phyloP scores from a whole-genome alignment of 2,329 filamentous ascomycete species.

The Colletotrichum sp. region DNA sequence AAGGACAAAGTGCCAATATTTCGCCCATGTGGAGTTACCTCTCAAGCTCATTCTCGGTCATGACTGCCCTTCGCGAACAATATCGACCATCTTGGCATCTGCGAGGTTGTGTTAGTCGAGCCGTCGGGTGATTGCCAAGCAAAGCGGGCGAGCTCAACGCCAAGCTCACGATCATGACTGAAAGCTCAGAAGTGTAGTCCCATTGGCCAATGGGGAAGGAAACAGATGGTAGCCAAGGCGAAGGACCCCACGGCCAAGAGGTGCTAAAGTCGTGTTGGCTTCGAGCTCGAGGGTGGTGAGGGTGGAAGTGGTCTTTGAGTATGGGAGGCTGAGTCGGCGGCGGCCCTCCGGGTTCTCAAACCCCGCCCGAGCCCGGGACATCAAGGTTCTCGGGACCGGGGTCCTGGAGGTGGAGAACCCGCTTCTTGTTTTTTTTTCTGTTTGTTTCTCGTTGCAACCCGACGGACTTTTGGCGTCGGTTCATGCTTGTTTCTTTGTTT shows the following conservation, averaged over 20 bases:
- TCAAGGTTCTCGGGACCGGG: constrained; percentile 14
- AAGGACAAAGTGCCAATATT: neutral
- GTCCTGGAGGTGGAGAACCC: neutral
- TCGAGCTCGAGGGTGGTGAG: neutral
- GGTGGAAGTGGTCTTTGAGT: neutral
- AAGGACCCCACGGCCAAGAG: constrained; percentile 16
- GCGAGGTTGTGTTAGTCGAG: constrained; percentile 3
- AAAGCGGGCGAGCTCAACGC: constrained; percentile 1
- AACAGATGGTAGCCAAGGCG: neutral
- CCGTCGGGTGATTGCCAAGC: constrained; percentile 14
- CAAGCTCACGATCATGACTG: constrained; percentile 16
- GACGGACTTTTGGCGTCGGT: neutral
- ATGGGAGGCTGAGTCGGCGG: neutral
- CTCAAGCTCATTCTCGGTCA: neutral
- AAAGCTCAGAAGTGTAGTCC: no score
- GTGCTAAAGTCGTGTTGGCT: constrained; percentile 9
- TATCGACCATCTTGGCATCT: neutral
- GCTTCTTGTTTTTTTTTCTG: constrained; percentile 11
- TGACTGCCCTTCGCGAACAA: neutral
- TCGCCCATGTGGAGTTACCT: neutral
- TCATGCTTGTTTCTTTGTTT: neutral
- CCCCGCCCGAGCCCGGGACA: constrained; percentile 8
- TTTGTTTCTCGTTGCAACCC: neutral
- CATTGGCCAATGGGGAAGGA: neutral
- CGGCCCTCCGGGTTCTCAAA: constrained; percentile 17